These are phyloP conservation scores for Venustampulla echinocandica DNA, from an alignment of 495 filamentous ascomycete genomes.

Conservation along the genomic window DNA sequence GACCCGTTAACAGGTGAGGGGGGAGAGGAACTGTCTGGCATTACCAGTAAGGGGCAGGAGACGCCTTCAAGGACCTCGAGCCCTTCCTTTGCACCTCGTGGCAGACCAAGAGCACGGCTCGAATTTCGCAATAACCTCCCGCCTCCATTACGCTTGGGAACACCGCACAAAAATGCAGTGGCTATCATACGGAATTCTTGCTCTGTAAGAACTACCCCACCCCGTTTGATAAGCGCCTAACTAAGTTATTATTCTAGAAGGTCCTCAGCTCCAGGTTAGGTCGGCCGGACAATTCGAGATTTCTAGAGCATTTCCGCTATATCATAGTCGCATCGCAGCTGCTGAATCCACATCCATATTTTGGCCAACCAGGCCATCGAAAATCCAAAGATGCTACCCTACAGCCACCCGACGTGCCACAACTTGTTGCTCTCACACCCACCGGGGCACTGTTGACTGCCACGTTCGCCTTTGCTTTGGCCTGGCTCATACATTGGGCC, in stretches of 20 bases:
- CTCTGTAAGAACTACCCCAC: constrained; percentile 42
- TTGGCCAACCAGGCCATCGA: constrained; percentile 9
- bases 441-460: constrained; percentile 38
- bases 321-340: constrained; percentile 92
- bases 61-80: constrained; percentile 33
- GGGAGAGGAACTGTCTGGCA: constrained; percentile 30
- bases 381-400: constrained; percentile 8
- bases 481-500: constrained; percentile 65
- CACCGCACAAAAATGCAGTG: constrained; percentile 41
- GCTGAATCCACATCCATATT: constrained; percentile 54
- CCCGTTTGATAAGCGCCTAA: background rate
- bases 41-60: constrained; percentile 27
- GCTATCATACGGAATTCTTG: constrained; percentile 47
- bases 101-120: constrained; percentile 55
- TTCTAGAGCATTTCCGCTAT: constrained; percentile 93
- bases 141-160: constrained; percentile 49
- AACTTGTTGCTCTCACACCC: constrained; percentile 20
- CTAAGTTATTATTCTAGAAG: constrained; percentile 26
- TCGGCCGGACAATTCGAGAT: constrained; percentile 72
- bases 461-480: constrained; percentile 57
- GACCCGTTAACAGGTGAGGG: constrained; percentile 30
- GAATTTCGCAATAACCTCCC: constrained; percentile 60
- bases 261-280: constrained; percentile 70
- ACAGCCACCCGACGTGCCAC: constrained; percentile 16
- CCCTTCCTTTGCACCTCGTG: constrained; percentile 67